Base-by-base conservation (phyloP, 1,284 basidiomycete genomes). In the Puccinia coronata region DNA sequence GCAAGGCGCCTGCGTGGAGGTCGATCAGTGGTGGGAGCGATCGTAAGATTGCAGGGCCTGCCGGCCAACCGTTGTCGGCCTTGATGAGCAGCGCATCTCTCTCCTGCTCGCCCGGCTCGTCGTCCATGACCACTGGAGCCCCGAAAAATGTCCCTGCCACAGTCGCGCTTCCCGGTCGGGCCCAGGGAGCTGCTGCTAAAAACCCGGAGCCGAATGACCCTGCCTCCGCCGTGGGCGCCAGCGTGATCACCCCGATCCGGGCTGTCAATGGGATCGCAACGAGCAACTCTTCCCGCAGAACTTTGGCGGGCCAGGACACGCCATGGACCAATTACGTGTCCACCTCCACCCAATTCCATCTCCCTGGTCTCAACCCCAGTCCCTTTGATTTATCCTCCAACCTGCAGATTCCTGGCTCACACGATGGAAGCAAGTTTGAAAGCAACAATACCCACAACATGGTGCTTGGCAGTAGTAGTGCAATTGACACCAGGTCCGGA, bases 261-360 rank as follows among this genome's bases (percentile, higher is more conserved):
- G 39, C 81, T 39, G 57, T 39, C 39, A 61, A 80, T 55, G 63
- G 75, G 20, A 61, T 77, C 83, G 85, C 63, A 80, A 84, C 0
- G 82, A 83, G 28, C 72, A 49, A 47, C 49, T 18, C 75, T 84
- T 76, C 39, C 39, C 80, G 67, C 47, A 57, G 76, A 12, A 41
- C 39, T 20, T 83, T 84, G n/a, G 82, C 82, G 28, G 83, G 83
- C 0, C 83, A 83, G 41, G 84, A 85, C 63, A 78, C 78, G 23
- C 82, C 83, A 12, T 84, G 85, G 85, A 83, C 84, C 71, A 84
- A 84, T 74, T 84, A 84, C 77, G 61, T 55, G 53, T 89, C 89
- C 89, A 92, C 55, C 36, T 79, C 79, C 16, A 39, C 51, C 63
- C 72, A 67, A 55, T 67, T 67, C 25, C 41, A 47, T 8, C 0